Conservation (phyloP, 805 yeast genomes). For the Pichia phayaonensis region DNA sequence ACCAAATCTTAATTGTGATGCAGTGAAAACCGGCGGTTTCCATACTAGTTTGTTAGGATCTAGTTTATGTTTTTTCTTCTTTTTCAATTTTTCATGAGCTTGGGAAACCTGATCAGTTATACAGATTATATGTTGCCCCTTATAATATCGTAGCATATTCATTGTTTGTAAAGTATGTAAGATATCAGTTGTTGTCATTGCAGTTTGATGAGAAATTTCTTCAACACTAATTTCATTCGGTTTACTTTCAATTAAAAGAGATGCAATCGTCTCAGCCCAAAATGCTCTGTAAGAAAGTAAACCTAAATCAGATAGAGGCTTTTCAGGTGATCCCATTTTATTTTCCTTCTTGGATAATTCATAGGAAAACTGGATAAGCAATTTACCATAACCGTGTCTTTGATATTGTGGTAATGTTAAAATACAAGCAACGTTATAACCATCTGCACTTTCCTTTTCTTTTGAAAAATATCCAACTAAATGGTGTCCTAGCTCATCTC, state of each 20-base stretch:
- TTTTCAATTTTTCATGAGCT: slow-evolving; percentile 58
- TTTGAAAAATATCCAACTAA: slow-evolving; percentile 94
- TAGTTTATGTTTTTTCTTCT: slow-evolving; percentile 65
- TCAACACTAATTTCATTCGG: slow-evolving; percentile 60
- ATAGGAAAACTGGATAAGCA: slow-evolving; percentile 88
- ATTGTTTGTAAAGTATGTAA: slow-evolving; percentile 87
- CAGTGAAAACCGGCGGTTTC: slow-evolving; percentile 96
- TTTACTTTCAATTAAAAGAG: slow-evolving; percentile 57
- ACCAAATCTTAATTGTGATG: slow-evolving; percentile 91
- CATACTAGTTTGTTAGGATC: slow-evolving; percentile 69
- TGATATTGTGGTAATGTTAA: slow-evolving; percentile 94
- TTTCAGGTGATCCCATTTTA: slow-evolving; percentile 94
- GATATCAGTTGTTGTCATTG: slow-evolving; percentile 96
- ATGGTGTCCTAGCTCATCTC: slow-evolving; percentile 90
- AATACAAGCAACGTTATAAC: slow-evolving; percentile 95
- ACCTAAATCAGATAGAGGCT: slow-evolving; percentile 93
- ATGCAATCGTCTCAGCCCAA: slow-evolving; percentile 89
- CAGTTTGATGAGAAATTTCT: slow-evolving; percentile 75
- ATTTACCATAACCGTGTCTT: slow-evolving; percentile 87
- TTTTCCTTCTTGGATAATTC: slow-evolving; percentile 82
- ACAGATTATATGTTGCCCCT: slow-evolving; percentile 89
- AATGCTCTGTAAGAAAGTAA: slow-evolving; percentile 86
- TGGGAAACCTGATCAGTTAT: slow-evolving; percentile 76
- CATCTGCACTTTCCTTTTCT: slow-evolving; percentile 93
- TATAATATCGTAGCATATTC: slow-evolving; percentile 83